Evolutionary conservation across 2,329 filamentous ascomycete species (phyloP), one percentile per base, ranked within the genome.

Genomic region (Aspergillus piperis): DNA sequence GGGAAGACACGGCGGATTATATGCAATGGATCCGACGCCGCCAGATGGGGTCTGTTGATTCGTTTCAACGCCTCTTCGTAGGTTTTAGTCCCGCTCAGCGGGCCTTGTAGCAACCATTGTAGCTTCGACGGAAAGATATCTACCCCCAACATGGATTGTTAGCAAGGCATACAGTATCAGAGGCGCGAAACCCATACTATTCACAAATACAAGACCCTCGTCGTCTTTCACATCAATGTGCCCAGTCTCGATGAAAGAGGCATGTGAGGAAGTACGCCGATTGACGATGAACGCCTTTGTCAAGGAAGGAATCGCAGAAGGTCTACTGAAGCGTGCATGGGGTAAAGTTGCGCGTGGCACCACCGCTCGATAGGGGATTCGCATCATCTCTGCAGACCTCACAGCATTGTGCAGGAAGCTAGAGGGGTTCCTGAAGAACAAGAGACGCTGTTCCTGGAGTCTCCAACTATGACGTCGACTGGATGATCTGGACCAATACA

Each of bases 131-230:
- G 94, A 62, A 96, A 96, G 53, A 98, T 84, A 76, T 95, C 90
- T 93, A 62, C 27, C 4, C 36, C 15, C 17, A 19, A 32, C 10
- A 61, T 47, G 61, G 48, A 39, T 8, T 15, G 25, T 65, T 61
- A 62, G 62, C 19, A 54, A 32, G 25, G 27, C 42, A 53, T 52
- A 25, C 8, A 17, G 15, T 30, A 3, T 1, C 8, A 2, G 3
- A 23, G 39, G 11, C 5, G 8, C 8, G 44, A 51, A n/a, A 4
- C 32, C 17, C 86, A 73, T 77, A 93, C 90, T 96, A 73, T 96
- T 92, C 70, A 98, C 88, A 79, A 96, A 99, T 6, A 97, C 76
- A 49, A 98, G 88, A 0, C 89, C 88, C 78, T 98, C 91, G 67
- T 93, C 90, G 1, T 88, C 79, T 2, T 82, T 83, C 10, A 90